Evolutionary conservation across 192 early-diverging fungal genomes (phyloP), one percentile per base, ranked within the genome.

Genomic region (Bifiguratus adelaidae): DNA sequence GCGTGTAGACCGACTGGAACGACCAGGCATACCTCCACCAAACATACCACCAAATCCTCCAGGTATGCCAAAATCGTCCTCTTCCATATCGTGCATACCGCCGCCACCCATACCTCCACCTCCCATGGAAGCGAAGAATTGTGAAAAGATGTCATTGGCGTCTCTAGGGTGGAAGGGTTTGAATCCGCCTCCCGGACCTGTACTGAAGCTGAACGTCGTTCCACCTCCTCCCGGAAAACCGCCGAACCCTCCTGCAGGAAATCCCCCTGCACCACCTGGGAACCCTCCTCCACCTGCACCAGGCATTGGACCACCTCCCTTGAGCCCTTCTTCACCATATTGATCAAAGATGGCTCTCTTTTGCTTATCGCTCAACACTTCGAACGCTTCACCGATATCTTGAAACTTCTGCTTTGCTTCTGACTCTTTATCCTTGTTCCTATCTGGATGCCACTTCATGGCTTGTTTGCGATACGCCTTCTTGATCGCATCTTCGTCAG

Each of bases 301-400:
- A 24, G 61, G 63, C 6, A 68, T 73, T 22, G 72, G 80, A 21
- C 74, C 67, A n/a, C 71, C 77, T 56, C 73, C 82, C 61, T 90
- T 91, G 54, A 91, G 83, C 13, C 92, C 92, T 45, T 95, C 92
- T 63, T 96, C 92, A 22, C 93, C 92, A 55, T 76, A 99, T 52
- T 84, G 81, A 58, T 99, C 96, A 77, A 92, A 99, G 28, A 95
- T 80, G 29, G 89, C 74, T 20, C 92, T 76, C 74, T 97, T 97
- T 44, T 97, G 73, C 52, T 81, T 71, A 68, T 99, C 95, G 32
- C 86, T 89, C 1, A 99, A 71, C 15, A 90, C 83, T 60, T 99
- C 96, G 58, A 89, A 99, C 4, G 96, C 95, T 70, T 97, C 91
- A 30, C 89, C 89, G 30, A 99, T 86, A 25, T 99, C 95, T 63